Conservation (phyloP, 129 eudicot species). For the carrot (Daucus carota) region DNA sequence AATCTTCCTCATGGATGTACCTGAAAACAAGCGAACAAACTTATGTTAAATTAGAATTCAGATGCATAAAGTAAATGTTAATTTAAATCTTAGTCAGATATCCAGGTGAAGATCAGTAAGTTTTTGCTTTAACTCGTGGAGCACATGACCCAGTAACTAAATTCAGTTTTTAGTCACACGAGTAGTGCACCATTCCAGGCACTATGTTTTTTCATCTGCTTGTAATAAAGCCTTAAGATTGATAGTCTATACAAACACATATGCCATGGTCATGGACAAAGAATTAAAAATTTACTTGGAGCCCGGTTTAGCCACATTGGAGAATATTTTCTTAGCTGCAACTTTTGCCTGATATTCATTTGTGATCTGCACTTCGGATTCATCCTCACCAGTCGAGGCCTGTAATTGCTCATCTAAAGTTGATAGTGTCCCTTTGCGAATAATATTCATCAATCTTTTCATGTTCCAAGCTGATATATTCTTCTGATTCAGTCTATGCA, state of each 20-base stretch:
- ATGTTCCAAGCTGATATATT: conserved; percentile 90
- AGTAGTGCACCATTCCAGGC: background rate
- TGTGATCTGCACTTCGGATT: conserved; percentile 56
- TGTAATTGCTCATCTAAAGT: conserved; percentile 75
- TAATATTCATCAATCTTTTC: conserved; percentile 72
- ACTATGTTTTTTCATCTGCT: background rate
- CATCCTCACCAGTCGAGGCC: conserved; percentile 53
- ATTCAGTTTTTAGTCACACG: too few relatives aligned
- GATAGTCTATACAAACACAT: background rate
- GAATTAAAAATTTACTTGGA: conserved; percentile 45
- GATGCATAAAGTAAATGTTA: background rate
- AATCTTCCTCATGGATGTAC: conserved; percentile 41
- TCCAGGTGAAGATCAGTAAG: background rate
- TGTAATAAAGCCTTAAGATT: background rate
- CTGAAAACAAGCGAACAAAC: conserved; percentile 16
- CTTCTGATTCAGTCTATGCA: conserved; percentile 69
- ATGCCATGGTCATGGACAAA: background rate
- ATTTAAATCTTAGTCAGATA: background rate
- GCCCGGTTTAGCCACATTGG: conserved; percentile 75
- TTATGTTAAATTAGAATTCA: too few relatives aligned
- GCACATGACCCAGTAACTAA: background rate
- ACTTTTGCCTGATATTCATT: conserved; percentile 66
- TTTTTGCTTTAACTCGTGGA: background rate
- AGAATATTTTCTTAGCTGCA: conserved; percentile 75
- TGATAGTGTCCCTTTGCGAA: conserved; percentile 59